A percentile compares a stretch with the other conserved stretches of the same genome.
Conservation (phyloP, 2,329 filamentous ascomycete species). For the Neonectria coccinea region DNA sequence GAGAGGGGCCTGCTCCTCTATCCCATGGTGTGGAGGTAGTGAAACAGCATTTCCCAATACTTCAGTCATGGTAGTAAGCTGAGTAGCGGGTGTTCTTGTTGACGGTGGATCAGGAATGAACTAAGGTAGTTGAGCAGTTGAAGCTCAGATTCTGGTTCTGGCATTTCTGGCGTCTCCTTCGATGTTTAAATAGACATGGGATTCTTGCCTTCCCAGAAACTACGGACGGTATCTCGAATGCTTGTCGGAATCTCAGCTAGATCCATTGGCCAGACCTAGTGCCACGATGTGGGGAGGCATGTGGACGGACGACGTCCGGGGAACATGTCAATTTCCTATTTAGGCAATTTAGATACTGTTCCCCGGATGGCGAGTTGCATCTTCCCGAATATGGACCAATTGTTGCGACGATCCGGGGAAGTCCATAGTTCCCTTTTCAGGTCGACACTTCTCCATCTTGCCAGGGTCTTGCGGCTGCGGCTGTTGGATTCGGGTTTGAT, state of each 20-base stretch:
- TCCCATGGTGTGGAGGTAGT: not conserved
- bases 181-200: too few relatives aligned
- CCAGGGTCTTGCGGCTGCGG: not conserved
- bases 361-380: not conserved
- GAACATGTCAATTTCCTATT: slow-evolving; percentile 11
- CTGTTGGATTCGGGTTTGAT: not conserved
- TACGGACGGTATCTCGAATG: too few relatives aligned
- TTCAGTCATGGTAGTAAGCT: not conserved
- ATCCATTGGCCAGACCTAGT: not conserved
- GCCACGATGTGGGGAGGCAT: not conserved
- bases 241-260: not conserved
- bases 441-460: slow-evolving; percentile 1
- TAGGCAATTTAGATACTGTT: not conserved
- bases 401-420: not conserved
- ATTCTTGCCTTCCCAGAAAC: too few relatives aligned
- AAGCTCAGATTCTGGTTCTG: too few relatives aligned
- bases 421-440: not conserved
- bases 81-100: not conserved
- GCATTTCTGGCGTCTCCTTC: too few relatives aligned
- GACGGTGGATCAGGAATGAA: not conserved
- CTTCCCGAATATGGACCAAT: not conserved
- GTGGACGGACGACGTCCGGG: not conserved
- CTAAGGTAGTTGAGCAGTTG: too few relatives aligned
- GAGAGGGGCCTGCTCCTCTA: not conserved
- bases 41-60: not conserved